phyloP scores from a whole-genome alignment of 306 rosid genomes.

The Lablab purpureus region DNA sequence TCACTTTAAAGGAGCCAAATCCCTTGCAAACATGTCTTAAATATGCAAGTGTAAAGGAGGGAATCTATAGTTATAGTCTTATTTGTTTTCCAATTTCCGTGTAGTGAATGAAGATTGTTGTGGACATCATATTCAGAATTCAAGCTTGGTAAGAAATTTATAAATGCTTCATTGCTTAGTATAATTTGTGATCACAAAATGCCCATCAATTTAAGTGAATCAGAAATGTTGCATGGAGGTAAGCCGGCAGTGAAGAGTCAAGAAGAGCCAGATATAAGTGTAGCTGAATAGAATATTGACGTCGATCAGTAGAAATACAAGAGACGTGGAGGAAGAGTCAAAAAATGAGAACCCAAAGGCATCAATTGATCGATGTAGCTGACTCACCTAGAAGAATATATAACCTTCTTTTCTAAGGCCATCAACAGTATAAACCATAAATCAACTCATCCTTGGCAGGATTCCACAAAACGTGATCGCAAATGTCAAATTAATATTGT shows the following conservation, averaged over 20 bases:
- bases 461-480: conserved; percentile 20
- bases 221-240: not conserved
- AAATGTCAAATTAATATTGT: conserved; percentile 26
- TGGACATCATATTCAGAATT: not conserved
- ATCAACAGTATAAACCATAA: conserved; percentile 1
- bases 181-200: not conserved
- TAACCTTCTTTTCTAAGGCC: not conserved
- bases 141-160: not conserved
- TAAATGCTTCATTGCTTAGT: not conserved
- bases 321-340: not conserved
- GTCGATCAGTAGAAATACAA: not conserved
- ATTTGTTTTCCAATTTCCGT: not conserved
- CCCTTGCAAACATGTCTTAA: not conserved
- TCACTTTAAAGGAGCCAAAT: not conserved
- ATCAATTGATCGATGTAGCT: not conserved
- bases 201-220: not conserved
- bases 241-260: conserved; percentile 6
- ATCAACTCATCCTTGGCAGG: conserved; percentile 11
- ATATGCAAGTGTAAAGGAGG: not conserved
- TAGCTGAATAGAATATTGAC: conserved; percentile 18
- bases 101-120: not conserved
- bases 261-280: conserved; percentile 9
- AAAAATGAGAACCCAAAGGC: conserved; percentile 1
- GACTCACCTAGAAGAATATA: conserved; percentile 1
- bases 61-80: not conserved